phyloP scores from a whole-genome alignment of 176 grass and related monocot species.

The Aegilops longissima region DNA sequence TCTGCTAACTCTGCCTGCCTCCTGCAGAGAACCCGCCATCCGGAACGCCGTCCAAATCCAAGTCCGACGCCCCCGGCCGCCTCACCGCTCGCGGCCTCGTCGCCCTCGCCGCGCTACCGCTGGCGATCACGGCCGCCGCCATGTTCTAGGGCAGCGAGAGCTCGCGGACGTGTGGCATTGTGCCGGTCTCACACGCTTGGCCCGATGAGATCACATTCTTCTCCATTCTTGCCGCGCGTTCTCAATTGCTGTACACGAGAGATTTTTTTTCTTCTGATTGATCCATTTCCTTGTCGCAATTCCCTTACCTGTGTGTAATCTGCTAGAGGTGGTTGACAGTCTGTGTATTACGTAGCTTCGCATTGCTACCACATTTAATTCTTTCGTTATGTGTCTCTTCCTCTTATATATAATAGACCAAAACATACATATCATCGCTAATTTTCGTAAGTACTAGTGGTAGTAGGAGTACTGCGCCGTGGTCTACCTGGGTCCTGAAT shows the following conservation, averaged over 20 bases:
- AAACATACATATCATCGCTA: not conserved
- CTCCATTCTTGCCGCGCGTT: slow-evolving; percentile 22
- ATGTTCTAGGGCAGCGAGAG: slow-evolving; percentile 18
- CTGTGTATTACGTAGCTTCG: not conserved
- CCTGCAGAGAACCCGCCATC: slow-evolving; percentile 32
- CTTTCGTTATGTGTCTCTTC: not conserved
- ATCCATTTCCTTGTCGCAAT: slow-evolving; percentile 9
- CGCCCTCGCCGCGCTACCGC: slow-evolving; percentile 23
- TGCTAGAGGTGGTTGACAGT: slow-evolving; percentile 13
- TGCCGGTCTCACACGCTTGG: not conserved
- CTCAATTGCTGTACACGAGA: slow-evolving; percentile 3
- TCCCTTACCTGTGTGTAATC: not conserved
- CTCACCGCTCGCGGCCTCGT: slow-evolving; percentile 7
- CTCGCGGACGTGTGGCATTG: not conserved
- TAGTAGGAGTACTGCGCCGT: not conserved
- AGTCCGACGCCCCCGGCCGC: not conserved
- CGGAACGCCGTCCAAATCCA: not conserved
- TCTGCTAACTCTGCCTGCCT: not conserved
- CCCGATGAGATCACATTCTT: slow-evolving; percentile 2
- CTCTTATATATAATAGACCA: not conserved
- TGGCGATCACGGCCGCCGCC: not conserved
- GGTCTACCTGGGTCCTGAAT: too few relatives aligned
- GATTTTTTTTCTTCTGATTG: not conserved
- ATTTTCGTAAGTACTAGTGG: not conserved
- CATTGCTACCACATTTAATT: not conserved